Percentiles rank a stretch among this genome's conserved stretches.
Evolutionary conservation across 176 grass and related monocot genomes (phyloP).

Genomic region (Lolium rigidum): DNA sequence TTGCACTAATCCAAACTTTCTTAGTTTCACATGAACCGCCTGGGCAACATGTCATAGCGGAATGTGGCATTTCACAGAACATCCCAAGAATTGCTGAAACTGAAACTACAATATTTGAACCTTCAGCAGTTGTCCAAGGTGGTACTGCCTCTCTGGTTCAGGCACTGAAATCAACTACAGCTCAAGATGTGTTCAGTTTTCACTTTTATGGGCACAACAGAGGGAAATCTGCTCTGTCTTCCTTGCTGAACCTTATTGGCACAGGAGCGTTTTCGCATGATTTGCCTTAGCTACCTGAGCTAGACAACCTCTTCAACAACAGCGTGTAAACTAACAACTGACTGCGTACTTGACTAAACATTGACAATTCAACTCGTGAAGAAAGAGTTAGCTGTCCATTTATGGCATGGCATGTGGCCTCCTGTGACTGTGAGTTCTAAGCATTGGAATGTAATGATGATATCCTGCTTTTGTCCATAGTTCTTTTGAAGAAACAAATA

Average conservation of each 20-base stretch:
- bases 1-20: not conserved
- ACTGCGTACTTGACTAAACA: too few species aligned
- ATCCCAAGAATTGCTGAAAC: not conserved
- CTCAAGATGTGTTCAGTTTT: conserved; percentile 70
- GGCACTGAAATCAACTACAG: conserved; percentile 65
- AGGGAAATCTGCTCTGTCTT: conserved; percentile 62
- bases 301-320: conserved; percentile 67
- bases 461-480: too few species aligned
- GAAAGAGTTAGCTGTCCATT: too few species aligned
- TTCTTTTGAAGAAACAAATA: too few species aligned
- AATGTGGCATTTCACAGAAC: conserved; percentile 23
- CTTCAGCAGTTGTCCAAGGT: conserved; percentile 24
- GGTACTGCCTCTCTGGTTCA: conserved; percentile 57
- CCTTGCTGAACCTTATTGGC: conserved; percentile 54
- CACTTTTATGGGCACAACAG: conserved; percentile 91
- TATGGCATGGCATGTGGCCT: too few species aligned
- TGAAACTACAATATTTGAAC: conserved; percentile 25
- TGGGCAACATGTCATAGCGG: not conserved
- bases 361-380: too few species aligned
- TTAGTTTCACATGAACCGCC: conserved; percentile 33
- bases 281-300: conserved; percentile 79
- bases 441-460: too few species aligned
- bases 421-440: too few species aligned
- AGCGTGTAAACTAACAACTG: too few species aligned
- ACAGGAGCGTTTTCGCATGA: conserved; percentile 54